Conservation (phyloP, 148 eudicot genomes). For the Fagopyrum homotropicum region DNA sequence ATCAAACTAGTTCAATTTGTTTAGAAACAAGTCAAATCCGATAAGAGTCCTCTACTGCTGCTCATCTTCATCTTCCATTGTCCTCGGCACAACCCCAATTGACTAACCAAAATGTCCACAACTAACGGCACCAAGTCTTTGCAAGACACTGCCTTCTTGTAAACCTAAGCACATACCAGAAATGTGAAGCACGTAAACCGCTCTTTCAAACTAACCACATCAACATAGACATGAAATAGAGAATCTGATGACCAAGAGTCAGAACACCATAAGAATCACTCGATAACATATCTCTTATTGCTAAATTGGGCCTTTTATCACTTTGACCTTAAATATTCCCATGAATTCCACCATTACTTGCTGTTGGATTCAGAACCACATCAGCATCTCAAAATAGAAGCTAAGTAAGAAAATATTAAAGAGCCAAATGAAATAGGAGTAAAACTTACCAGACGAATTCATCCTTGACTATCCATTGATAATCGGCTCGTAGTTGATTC, state of each 20-base stretch:
- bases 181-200: no score
- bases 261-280: slow-evolving; percentile 93
- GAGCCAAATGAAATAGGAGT: slow-evolving; percentile 14
- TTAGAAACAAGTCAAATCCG: no score
- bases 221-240: no score
- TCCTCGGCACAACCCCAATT: no score
- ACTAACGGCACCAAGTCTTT: no score
- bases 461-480: slow-evolving; percentile 77
- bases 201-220: no score
- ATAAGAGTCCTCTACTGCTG: no score
- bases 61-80: no score
- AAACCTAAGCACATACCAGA: no score
- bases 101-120: no score
- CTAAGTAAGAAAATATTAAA: background rate
- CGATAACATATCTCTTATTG: slow-evolving; percentile 85
- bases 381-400: background rate
- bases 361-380: slow-evolving; percentile 32
- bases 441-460: slow-evolving; percentile 64
- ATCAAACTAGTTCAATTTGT: no score
- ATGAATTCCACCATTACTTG: slow-evolving; percentile 84
- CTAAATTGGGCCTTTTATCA: slow-evolving; percentile 83
- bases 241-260: slow-evolving; percentile 39
- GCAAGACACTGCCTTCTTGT: no score
- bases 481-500: slow-evolving; percentile 24
- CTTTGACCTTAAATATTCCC: slow-evolving; percentile 71